Percentiles rank a stretch among this genome's conserved stretches.
phyloP scores from a whole-genome alignment of 2,329 filamentous ascomycete species.

The Amauroascus niger region DNA sequence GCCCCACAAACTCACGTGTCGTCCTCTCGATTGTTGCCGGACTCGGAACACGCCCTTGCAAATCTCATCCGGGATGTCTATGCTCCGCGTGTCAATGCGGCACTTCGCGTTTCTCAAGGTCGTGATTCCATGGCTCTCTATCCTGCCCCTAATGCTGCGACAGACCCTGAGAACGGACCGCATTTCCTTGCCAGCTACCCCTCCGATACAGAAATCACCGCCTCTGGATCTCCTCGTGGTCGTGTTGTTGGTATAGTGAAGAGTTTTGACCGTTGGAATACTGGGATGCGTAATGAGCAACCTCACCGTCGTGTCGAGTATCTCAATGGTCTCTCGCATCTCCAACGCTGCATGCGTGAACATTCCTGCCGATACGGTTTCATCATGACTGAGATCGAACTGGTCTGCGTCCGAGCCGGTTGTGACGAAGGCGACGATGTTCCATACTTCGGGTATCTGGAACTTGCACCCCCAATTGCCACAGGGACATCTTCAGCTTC shows the following conservation, averaged over 20 bases:
- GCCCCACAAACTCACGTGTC: slow-evolving; percentile 27
- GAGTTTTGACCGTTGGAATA: slow-evolving; percentile 90
- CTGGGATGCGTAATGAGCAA: slow-evolving; percentile 77
- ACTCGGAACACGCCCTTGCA: slow-evolving; percentile 68
- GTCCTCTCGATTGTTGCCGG: slow-evolving; percentile 54
- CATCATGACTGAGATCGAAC: slow-evolving; percentile 91
- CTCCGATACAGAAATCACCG: slow-evolving; percentile 42
- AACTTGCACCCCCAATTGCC: slow-evolving; percentile 54
- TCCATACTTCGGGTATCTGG: slow-evolving; percentile 81
- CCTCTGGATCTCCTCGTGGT: slow-evolving; percentile 44
- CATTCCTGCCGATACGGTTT: slow-evolving; percentile 90
- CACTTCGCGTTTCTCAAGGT: slow-evolving; percentile 64
- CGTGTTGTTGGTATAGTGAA: slow-evolving; percentile 79
- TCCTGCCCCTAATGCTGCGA: slow-evolving; percentile 30
- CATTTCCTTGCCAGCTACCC: slow-evolving; percentile 47
- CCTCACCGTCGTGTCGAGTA: slow-evolving; percentile 83
- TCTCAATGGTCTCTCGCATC: slow-evolving; percentile 70
- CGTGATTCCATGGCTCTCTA: slow-evolving; percentile 47
- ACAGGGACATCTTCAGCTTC: slow-evolving; percentile 37
- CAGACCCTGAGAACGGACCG: slow-evolving; percentile 37
- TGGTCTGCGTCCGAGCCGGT: slow-evolving; percentile 79
- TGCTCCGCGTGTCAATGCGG: slow-evolving; percentile 76
- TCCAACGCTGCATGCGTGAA: slow-evolving; percentile 88
- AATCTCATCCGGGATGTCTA: slow-evolving; percentile 68
- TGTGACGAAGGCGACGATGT: slow-evolving; percentile 47